A percentile compares a stretch with the other conserved stretches of the same genome.
phyloP scores from a whole-genome alignment of 1,284 basidiomycete species.

The Puccinia novopanici region DNA sequence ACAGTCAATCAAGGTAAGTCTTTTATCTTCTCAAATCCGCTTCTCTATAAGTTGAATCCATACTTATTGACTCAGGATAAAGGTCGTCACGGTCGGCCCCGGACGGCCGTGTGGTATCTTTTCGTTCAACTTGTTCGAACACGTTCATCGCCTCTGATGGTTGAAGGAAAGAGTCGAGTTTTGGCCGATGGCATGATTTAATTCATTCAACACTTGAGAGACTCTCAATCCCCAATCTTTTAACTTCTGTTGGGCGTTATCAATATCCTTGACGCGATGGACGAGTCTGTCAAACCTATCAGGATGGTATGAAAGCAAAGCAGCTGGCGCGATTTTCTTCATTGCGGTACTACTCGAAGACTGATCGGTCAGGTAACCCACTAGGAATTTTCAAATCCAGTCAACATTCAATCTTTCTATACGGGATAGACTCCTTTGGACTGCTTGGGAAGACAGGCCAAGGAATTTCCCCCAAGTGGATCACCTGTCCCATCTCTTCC shows the following conservation, averaged over 20 bases:
- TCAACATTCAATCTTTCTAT: constrained; percentile 9
- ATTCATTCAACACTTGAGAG: constrained; percentile 49
- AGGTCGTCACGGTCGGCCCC: too few species aligned
- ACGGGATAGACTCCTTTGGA: not conserved
- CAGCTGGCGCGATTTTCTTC: constrained; percentile 31
- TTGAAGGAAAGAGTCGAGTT: not conserved
- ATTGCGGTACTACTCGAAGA: not conserved
- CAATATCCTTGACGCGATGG: constrained; percentile 18
- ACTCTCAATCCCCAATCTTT: constrained; percentile 40
- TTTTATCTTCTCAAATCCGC: too few species aligned
- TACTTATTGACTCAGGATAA: too few species aligned
- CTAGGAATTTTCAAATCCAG: constrained; percentile 18
- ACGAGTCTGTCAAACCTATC: constrained; percentile 37
- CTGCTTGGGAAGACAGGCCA: constrained; percentile 36
- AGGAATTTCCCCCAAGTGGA: constrained; percentile 39
- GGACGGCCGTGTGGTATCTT: too few species aligned
- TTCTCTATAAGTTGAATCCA: too few species aligned
- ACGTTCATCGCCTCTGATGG: too few species aligned
- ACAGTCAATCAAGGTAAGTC: too few species aligned
- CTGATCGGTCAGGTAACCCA: constrained; percentile 1
- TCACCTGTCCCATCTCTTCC: constrained; percentile 22
- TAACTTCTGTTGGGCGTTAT: constrained; percentile 3
- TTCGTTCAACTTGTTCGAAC: too few species aligned
- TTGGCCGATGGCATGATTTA: constrained; percentile 6
- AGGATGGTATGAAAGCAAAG: constrained; percentile 40